Base-by-base conservation (phyloP, 768 basidiomycete species). In the Auricularia cornea region DNA sequence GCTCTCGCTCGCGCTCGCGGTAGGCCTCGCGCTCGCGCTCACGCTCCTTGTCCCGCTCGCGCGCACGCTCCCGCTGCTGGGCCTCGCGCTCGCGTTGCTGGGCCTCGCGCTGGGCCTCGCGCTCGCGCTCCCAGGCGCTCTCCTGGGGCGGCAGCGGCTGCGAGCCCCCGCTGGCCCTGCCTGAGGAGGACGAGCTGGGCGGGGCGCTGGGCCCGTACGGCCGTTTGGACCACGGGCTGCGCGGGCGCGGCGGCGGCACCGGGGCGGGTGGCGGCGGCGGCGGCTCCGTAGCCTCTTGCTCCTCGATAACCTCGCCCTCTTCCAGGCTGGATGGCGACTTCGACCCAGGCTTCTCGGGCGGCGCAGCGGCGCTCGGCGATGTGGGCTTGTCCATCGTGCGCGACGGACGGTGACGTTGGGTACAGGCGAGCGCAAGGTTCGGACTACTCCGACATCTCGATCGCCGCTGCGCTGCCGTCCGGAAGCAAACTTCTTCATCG, bases 171-270 rank as follows among this genome's bases (percentile, higher is more conserved):
- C 18, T 23, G 65, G 67, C 57, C 66, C 68, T 41, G 67, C 64
- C 16, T 68, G 68, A 14, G 35, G 10, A 10, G 10, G 35, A 38
- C 35, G 35, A 8, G 35, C 35, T 38, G 3, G 35, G 10, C 1
- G 35, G 35, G 10, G 35, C 2, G 16, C 10, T 8, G 35, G 35
- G 35, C 16, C 35, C 35, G 35, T 38, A 38, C 2, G 35, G 10
- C 35, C 35, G 35, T 38, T 26, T 70, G 67, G 28, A 70, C 72
- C 11, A 72, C 70, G 60, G 69, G 70, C 44, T 72, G 73, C 56
- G 70, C 68, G n/a, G 74, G 74, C 6, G 74, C 74, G 29, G 71
- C 73, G 60, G 74, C 73, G 35, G 70, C 70, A 64, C 73, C 72
- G 56, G 35, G 8, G 35, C 35, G 16, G 35, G 35, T 38, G 35